Evolutionary conservation across 1,139 yeast genomes (phyloP).

Genomic region (Taphrina confusa): DNA sequence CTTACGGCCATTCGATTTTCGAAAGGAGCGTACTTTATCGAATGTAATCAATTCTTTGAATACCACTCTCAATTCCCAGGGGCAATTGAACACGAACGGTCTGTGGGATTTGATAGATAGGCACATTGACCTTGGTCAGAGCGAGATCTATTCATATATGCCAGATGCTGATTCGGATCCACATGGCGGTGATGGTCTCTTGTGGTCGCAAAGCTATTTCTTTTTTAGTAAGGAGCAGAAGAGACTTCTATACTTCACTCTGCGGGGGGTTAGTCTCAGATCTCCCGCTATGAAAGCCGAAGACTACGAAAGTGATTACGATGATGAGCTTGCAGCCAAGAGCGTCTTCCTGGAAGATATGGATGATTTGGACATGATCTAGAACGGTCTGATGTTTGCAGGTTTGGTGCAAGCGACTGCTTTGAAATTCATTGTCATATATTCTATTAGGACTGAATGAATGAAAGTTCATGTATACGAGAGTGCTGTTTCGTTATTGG

Average conservation of each 20-base stretch:
- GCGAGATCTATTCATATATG: conserved; percentile 34
- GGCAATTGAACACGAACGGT: conserved; percentile 53
- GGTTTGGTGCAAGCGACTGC: no score
- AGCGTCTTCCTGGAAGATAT: conserved; percentile 27
- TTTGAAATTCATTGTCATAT: no score
- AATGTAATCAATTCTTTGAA: conserved; percentile 73
- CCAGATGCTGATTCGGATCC: conserved; percentile 36
- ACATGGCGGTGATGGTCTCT: conserved; percentile 55
- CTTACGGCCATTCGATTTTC: conserved; percentile 83
- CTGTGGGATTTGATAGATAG: conserved; percentile 87
- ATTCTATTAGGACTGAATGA: no score
- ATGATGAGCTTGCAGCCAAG: conserved; percentile 26
- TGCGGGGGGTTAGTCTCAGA: conserved; percentile 47
- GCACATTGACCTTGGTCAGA: conserved; percentile 68
- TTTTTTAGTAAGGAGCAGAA: conserved; percentile 86
- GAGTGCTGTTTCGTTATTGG: no score
- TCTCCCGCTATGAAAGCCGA: conserved; percentile 24
- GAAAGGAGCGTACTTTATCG: conserved; percentile 54
- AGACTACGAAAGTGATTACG: conserved; percentile 28
- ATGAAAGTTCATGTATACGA: no score
- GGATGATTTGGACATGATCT: conserved; percentile 25
- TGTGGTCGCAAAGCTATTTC: conserved; percentile 94
- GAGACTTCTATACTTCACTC: conserved; percentile 81
- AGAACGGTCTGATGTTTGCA: not conserved
- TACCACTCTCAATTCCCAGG: conserved; percentile 72